Evolutionary conservation across 2,329 filamentous ascomycete species (phyloP).

Genomic region (Colletotrichum higginsianum): DNA sequence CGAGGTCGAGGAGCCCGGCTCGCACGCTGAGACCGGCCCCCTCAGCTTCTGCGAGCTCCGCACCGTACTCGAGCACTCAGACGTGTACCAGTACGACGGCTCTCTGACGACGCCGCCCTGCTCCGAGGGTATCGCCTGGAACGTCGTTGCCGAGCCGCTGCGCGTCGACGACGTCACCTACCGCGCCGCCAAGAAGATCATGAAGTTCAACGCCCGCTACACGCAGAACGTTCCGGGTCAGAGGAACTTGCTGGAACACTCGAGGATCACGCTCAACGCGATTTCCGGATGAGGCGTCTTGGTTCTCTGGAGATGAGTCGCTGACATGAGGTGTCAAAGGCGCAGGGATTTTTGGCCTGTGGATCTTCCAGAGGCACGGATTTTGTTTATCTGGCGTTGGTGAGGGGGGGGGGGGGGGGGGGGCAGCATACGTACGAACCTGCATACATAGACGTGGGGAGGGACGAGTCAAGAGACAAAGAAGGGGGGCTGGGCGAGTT

Average conservation of each 20-base stretch:
- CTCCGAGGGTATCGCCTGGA: slow-evolving; percentile 68
- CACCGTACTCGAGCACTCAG: slow-evolving; percentile 52
- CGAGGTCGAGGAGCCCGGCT: slow-evolving; percentile 57
- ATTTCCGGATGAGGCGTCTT: not conserved
- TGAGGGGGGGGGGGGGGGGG: not conserved
- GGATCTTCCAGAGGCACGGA: not conserved
- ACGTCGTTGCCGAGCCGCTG: slow-evolving; percentile 64
- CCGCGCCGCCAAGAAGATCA: slow-evolving; percentile 65
- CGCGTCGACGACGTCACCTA: slow-evolving; percentile 64
- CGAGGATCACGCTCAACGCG: slow-evolving; percentile 29
- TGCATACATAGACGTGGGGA: not conserved
- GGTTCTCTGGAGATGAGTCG: not conserved
- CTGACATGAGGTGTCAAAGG: not conserved
- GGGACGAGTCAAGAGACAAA: not conserved
- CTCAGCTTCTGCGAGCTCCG: slow-evolving; percentile 61
- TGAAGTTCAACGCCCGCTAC: slow-evolving; percentile 70
- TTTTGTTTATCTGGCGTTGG: slow-evolving; percentile 2
- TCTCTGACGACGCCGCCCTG: slow-evolving; percentile 76
- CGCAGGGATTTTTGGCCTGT: not conserved
- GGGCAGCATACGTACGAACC: not conserved
- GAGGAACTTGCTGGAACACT: slow-evolving; percentile 57
- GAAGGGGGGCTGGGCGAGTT: not conserved
- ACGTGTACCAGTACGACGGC: slow-evolving; percentile 67
- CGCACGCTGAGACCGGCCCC: slow-evolving; percentile 51
- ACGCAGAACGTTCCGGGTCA: slow-evolving; percentile 65